phyloP scores from a whole-genome alignment of 805 yeast genomes.

The Sugiyamaella mastotermitis region DNA sequence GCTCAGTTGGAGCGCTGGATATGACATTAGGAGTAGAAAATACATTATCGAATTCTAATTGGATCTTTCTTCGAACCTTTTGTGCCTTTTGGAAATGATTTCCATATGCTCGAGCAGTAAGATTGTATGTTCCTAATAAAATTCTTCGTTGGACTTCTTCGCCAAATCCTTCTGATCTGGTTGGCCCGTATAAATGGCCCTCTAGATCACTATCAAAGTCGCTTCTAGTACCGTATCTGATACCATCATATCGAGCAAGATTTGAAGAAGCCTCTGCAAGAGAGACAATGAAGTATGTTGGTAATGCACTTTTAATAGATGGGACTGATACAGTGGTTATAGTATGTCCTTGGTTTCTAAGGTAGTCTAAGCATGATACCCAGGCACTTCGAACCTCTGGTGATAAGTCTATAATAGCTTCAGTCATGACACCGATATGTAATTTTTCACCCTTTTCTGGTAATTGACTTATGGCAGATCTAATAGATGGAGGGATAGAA shows the following conservation, averaged over 20 bases:
- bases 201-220: conserved; percentile 24
- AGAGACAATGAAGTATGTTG: conserved; percentile 80
- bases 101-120: conserved; percentile 66
- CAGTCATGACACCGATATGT: conserved; percentile 68
- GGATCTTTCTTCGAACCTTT: conserved; percentile 52
- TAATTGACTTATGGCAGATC: conserved; percentile 12
- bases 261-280: conserved; percentile 95
- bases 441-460: conserved; percentile 22
- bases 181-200: conserved; percentile 44
- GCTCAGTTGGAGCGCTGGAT: conserved; percentile 17
- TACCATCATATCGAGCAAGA: conserved; percentile 83
- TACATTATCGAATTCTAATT: conserved; percentile 57
- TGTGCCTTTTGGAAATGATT: conserved; percentile 78
- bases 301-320: conserved; percentile 55
- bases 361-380: conserved; percentile 36
- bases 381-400: conserved; percentile 43
- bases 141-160: conserved; percentile 78
- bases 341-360: conserved; percentile 46
- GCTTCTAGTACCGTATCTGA: conserved; percentile 67
- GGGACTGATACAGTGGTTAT: conserved; percentile 68
- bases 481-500: conserved; percentile 24
- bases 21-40: conserved; percentile 50
- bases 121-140: conserved; percentile 76
- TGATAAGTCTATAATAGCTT: conserved; percentile 55
- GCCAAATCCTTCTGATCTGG: conserved; percentile 68